These are phyloP conservation scores for Aureobasidium sp. DNA, from an alignment of 2,329 filamentous ascomycete species.

Conservation along the genomic window DNA sequence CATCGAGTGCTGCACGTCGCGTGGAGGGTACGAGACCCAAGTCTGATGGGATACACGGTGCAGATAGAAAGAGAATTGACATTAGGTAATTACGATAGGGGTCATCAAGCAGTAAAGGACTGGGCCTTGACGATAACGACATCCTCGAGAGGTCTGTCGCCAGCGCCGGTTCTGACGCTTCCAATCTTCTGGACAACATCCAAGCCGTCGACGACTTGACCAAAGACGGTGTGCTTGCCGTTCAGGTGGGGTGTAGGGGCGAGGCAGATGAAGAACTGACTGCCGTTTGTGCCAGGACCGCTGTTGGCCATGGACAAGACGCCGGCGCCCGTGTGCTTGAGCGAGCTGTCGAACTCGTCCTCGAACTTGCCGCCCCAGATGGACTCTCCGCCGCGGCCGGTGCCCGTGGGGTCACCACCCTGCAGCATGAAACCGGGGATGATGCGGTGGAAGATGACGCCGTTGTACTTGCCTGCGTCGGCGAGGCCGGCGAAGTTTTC, in stretches of 20 bases:
- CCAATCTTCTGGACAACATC: constrained; percentile 90
- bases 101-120: constrained; percentile 3
- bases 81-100: constrained; percentile 6
- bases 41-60: background rate
- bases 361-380: constrained; percentile 85
- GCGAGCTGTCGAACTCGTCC: constrained; percentile 78
- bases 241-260: constrained; percentile 80
- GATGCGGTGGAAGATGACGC: constrained; percentile 46
- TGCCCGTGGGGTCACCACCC: constrained; percentile 87
- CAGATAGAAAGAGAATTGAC: background rate
- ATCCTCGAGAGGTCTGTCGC: constrained; percentile 71
- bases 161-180: constrained; percentile 68
- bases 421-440: constrained; percentile 98
- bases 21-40: background rate
- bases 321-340: constrained; percentile 71
- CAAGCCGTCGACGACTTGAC: constrained; percentile 80
- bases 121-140: constrained; percentile 53
- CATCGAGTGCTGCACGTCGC: background rate
- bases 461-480: constrained; percentile 26
- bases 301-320: constrained; percentile 95
- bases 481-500: constrained; percentile 28
- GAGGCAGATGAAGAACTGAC: constrained; percentile 96
- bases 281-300: constrained; percentile 86
- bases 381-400: constrained; percentile 70
- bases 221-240: constrained; percentile 92